Percentiles rank a stretch among this genome's conserved stretches.
Conservation (phyloP, 805 yeast species). For the Pichia cephalocereana region DNA sequence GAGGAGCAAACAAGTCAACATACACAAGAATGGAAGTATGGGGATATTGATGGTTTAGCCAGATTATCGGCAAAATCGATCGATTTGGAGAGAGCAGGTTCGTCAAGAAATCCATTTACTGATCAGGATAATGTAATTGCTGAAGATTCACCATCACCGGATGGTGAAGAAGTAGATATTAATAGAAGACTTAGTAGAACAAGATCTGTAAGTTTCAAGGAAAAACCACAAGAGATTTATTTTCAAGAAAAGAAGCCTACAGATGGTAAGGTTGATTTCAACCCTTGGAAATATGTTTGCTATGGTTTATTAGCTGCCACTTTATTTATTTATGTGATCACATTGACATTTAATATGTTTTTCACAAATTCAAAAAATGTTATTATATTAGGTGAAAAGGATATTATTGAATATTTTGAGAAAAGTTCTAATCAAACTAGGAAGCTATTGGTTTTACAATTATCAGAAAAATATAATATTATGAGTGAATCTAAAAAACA, state of each 20-base stretch:
- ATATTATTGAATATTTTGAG: conserved; percentile 1
- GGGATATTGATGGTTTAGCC: conserved; percentile 7
- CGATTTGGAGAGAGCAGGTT: neutral
- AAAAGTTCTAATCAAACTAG: neutral
- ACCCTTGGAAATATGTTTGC: conserved; percentile 8
- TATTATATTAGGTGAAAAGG: neutral
- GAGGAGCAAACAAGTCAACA: no score
- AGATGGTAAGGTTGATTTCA: neutral
- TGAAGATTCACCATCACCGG: neutral
- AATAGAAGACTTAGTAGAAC: neutral
- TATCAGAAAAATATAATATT: neutral
- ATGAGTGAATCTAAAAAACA: neutral
- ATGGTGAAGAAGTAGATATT: no score
- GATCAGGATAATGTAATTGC: neutral
- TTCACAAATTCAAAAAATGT: neutral
- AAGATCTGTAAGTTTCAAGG: conserved; percentile 4
- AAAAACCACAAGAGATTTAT: neutral
- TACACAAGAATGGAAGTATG: conserved; percentile 1
- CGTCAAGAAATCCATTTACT: neutral
- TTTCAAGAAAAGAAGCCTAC: neutral
- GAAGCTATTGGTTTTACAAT: neutral
- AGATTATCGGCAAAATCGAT: neutral
- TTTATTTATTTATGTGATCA: neutral
- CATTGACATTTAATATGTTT: neutral
- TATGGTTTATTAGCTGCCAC: conserved; percentile 3